Evolutionary conservation across 129 eudicot species (phyloP), one percentile per base, ranked within the genome.

Genomic region (Kitagawia praeruptora): DNA sequence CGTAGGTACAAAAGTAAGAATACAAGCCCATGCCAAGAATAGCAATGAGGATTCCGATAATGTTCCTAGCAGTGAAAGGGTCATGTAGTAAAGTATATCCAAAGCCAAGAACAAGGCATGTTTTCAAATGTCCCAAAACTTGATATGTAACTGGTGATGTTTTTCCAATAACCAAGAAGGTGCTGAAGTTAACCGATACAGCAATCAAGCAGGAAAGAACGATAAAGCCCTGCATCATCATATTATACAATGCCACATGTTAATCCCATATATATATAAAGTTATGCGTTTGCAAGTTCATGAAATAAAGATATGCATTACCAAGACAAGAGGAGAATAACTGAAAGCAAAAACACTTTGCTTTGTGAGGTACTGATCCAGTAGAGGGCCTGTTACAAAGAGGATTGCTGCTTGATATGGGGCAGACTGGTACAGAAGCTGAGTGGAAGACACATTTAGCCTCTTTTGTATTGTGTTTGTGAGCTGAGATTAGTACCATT

Each of bases 131-230:
- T 25, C 99, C 99, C 15, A 95, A 75, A 23, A 95, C 99, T 80
- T 95, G 99, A 63, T 95, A 95, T 80, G 99, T 95, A 41, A 95
- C 99, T 4, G 99, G 99, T 39, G 99, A 95, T 70, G 99, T 95
- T 88, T 95, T 95, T 28, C 99, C 99, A 11, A 95, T 92, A 44
- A 95, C 99, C 80, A 95, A 81, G 80, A 95, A 95, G 4, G 99
- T 95, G 89, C 99, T 95, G 84, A 95, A 92, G 78, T 95, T 95
- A 85, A 95, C 99, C 1, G 92, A 87, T n/a, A 95, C 99, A 8
- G 99, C 99, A 37, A 95, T 95, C 85, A 92, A 75, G 85, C 99
- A 95, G 39, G 99, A 95, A 28, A 95, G 84, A 9, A 95, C 7
- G 31, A 95, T 92, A 83, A 92, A 95, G 42, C 91, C 95, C 97